Evolutionary conservation across 306 rosid genomes (phyloP).

Genomic region (Castanospermum australe): DNA sequence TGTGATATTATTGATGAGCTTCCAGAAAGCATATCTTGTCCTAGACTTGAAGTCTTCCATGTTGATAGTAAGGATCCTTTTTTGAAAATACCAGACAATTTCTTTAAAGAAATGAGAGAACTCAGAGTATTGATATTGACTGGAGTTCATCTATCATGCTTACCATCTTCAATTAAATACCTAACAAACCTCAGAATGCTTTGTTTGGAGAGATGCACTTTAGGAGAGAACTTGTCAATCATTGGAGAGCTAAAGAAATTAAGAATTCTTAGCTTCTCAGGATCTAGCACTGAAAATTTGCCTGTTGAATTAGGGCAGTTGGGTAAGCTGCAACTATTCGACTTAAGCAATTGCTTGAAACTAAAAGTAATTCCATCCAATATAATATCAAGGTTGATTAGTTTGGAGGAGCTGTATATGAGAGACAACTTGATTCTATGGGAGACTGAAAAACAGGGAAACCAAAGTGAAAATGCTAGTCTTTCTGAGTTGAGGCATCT

Average conservation of each 20-base stretch:
- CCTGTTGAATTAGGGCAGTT: conserved; percentile 35
- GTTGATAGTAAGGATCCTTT: background rate
- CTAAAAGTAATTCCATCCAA: conserved; percentile 33
- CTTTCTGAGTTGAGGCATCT: conserved; percentile 35
- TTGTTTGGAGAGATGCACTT: conserved; percentile 22
- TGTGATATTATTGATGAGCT: conserved; percentile 3
- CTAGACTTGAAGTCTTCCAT: background rate
- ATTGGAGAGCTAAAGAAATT: conserved; percentile 40
- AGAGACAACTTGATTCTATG: conserved; percentile 32
- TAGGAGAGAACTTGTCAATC: conserved; percentile 18
- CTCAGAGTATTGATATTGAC: conserved; percentile 19
- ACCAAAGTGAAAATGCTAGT: background rate
- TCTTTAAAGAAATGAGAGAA: conserved; percentile 21
- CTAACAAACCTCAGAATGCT: conserved; percentile 22
- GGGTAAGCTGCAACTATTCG: conserved; percentile 34
- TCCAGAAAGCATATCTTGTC: background rate
- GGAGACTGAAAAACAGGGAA: background rate
- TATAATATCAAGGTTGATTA: conserved; percentile 30
- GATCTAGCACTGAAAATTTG: conserved; percentile 29
- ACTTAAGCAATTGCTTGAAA: conserved; percentile 35
- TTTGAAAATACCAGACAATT: background rate
- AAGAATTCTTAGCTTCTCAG: conserved; percentile 40
- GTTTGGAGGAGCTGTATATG: conserved; percentile 45
- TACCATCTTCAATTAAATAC: background rate
- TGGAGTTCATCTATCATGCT: background rate